phyloP scores from a whole-genome alignment of 345 rosid species.

The Lepidium africanum region DNA sequence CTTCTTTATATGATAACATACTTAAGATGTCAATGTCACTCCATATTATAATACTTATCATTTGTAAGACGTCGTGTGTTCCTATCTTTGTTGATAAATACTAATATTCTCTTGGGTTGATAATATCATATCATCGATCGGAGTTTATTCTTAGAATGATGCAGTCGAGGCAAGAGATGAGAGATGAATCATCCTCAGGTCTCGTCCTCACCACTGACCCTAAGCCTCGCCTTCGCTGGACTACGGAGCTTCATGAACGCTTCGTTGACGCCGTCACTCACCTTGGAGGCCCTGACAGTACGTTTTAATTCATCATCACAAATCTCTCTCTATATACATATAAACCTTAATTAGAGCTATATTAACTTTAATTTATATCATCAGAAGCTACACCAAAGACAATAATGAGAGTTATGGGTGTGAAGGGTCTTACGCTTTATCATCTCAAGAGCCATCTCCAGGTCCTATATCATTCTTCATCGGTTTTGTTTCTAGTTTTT shows the following conservation, averaged over 20 bases:
- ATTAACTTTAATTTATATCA: not conserved
- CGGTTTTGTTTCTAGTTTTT: too few relatives aligned
- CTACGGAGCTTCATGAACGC: conserved; percentile 83
- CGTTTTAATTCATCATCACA: conserved; percentile 1
- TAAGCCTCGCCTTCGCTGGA: conserved; percentile 92
- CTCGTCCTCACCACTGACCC: conserved; percentile 85
- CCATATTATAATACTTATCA: not conserved
- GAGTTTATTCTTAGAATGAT: conserved; percentile 8
- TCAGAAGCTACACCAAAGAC: conserved; percentile 98
- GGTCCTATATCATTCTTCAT: conserved; percentile 34
- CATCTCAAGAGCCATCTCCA: conserved; percentile 92
- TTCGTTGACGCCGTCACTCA: conserved; percentile 84
- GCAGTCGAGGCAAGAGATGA: conserved; percentile 26
- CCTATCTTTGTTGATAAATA: conserved; percentile 15
- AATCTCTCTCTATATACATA: not conserved
- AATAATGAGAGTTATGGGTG: conserved; percentile 88
- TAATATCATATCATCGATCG: conserved; percentile 6
- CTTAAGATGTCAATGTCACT: not conserved
- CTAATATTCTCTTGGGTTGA: conserved; percentile 19
- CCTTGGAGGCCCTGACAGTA: conserved; percentile 83
- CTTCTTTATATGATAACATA: too few relatives aligned
- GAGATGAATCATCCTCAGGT: conserved; percentile 42
- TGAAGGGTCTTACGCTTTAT: conserved; percentile 82
- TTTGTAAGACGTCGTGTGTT: conserved; percentile 3
- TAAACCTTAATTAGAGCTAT: not conserved